Evolutionary conservation across 805 yeast species (phyloP), one percentile per base, ranked within the genome.

Genomic region (Zygosaccharomyces bailii): DNA sequence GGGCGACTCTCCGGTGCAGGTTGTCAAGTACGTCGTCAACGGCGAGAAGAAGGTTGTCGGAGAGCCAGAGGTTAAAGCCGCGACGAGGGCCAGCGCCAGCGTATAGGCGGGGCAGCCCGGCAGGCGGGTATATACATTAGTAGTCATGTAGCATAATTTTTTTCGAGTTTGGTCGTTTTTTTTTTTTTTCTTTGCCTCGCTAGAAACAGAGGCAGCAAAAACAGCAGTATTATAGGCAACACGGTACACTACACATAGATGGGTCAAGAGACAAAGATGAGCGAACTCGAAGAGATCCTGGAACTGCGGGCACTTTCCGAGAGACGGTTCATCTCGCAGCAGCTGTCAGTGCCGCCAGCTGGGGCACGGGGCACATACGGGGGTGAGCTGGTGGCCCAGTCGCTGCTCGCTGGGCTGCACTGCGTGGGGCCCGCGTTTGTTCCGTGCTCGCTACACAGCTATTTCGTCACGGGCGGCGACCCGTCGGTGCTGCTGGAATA

Each of bases 341-440:
- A 50, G 35, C 42, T 51, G 13, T 61, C 65, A 2, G 48, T 44
- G 4, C 70, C 76, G 2, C 80, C 80, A 2, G 67, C 67, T 4
- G 75, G 78, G 0, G 84, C 84, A 2, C 65, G 82, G 34, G 87
- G 86, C 2, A 77, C 82, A 0, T 84, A 82, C 65, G 90, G 89
- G 1, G 90, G 90, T 6, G 78, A 82, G 13, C 65, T 79, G 35
- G 78, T 81, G 17, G 85, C 86, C 0, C 89, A 83, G 54, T 68
- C 87, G 2, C 62, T 82, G 4, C 60, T 75, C 46, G 86, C 86
- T 4, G 80, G 84, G 2, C 66, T 81, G 25, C 69, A 72, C 39
- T 74, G 79, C 5, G 69, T 78, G 4, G 71, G 73, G n/a, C 58
- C 52, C 2, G 53, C 61, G 16, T 76, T 75, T 62, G 66, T 66